Conservation (phyloP, 208 protist species). For the Plasmodiophora brassicae region DNA sequence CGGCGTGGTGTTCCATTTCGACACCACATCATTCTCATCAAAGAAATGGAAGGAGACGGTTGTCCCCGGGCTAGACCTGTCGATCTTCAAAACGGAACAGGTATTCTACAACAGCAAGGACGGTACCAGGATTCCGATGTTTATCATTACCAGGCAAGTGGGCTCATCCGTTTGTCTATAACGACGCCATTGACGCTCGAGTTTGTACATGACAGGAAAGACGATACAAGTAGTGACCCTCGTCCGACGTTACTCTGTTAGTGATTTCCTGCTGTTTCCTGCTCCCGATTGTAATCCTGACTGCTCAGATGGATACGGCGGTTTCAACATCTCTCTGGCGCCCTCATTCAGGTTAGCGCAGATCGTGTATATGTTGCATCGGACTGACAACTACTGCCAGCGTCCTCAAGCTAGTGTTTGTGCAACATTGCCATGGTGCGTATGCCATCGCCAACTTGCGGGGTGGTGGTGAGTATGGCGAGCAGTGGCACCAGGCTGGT, state of each 20-base stretch:
- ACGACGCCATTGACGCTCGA: no score
- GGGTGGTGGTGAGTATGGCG: slow-evolving; percentile 49
- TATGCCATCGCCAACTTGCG: slow-evolving; percentile 48
- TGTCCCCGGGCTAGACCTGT: background rate
- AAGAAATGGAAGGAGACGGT: background rate
- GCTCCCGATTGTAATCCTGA: background rate
- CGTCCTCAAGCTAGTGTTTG: background rate
- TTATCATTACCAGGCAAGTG: slow-evolving; percentile 13
- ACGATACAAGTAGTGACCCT: no score
- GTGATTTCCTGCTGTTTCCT: no score
- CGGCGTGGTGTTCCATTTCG: background rate
- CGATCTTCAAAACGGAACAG: slow-evolving; percentile 33
- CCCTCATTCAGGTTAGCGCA: background rate
- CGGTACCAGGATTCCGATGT: slow-evolving; percentile 47
- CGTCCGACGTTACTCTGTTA: no score
- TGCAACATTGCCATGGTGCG: slow-evolving; percentile 44
- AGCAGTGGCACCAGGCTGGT: slow-evolving; percentile 43
- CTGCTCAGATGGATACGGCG: slow-evolving; percentile 39
- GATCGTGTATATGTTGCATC: background rate
- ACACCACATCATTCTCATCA: background rate
- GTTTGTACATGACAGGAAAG: no score
- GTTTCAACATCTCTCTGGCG: slow-evolving; percentile 42
- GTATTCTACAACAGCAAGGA: slow-evolving; percentile 43
- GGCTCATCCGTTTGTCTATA: no score
- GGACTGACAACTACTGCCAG: background rate